Percentiles rank a stretch among this genome's conserved stretches.
These are phyloP conservation scores for Bathelium albidoporum DNA, from an alignment of 495 filamentous ascomycete species.

Conservation along the genomic window DNA sequence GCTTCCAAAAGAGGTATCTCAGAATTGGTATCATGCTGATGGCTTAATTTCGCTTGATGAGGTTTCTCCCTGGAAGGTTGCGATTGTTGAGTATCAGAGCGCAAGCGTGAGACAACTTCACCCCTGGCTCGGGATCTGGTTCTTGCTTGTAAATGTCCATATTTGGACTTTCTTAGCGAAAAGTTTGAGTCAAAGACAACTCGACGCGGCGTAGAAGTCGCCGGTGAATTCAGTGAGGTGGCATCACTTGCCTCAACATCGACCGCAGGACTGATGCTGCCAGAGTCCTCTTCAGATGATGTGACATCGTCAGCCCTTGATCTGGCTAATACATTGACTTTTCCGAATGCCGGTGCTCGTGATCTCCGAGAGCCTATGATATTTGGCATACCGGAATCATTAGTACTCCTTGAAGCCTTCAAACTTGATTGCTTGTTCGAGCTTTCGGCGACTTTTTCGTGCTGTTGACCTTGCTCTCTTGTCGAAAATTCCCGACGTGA, in stretches of 20 bases:
- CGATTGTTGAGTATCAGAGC: not conserved
- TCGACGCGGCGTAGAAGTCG: not conserved
- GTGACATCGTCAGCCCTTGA: not conserved
- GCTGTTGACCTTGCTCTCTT: too few species aligned
- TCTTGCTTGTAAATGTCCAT: too few species aligned
- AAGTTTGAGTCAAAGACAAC: not conserved
- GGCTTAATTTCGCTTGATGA: not conserved
- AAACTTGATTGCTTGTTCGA: not conserved
- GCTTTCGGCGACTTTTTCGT: not conserved
- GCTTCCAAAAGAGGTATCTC: conserved; percentile 42
- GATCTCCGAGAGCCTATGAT: not conserved
- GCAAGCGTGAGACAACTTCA: too few species aligned
- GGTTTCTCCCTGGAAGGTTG: not conserved
- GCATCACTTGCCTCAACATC: not conserved
- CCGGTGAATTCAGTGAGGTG: not conserved
- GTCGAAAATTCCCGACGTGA: too few species aligned
- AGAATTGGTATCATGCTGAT: not conserved
- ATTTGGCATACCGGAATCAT: not conserved
- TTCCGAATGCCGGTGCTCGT: not conserved
- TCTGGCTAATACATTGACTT: not conserved
- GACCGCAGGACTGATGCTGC: not conserved
- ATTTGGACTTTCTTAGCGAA: too few species aligned
- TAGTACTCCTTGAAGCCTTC: not conserved
- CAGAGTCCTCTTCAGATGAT: not conserved
- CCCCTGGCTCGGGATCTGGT: too few species aligned